Evolutionary conservation across 1,284 basidiomycete species (phyloP).

Genomic region (Sphaerobolus stellatus): DNA sequence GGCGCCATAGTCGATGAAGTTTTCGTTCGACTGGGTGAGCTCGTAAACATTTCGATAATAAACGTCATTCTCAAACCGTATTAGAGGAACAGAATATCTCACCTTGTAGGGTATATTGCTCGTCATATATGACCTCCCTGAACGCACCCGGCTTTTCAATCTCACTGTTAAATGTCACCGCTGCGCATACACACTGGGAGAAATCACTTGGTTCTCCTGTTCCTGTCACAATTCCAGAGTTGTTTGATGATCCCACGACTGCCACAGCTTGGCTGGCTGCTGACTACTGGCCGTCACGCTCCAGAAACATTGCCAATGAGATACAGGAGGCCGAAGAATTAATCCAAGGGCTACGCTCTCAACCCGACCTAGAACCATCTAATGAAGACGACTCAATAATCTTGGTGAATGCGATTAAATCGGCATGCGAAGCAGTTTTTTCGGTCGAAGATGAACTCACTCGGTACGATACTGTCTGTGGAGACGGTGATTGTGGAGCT

Average conservation of each 20-base stretch:
- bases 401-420: constrained; percentile 28
- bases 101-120: constrained; percentile 25
- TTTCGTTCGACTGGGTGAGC: constrained; percentile 41
- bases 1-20: constrained; percentile 47
- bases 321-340: not conserved
- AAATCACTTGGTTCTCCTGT: not conserved
- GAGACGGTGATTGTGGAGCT: constrained; percentile 37
- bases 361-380: not conserved
- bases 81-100: not conserved
- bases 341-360: constrained; percentile 12
- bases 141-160: constrained; percentile 47
- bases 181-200: constrained; percentile 14
- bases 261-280: constrained; percentile 36
- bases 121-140: constrained; percentile 45
- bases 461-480: constrained; percentile 39
- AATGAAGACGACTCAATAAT: constrained; percentile 11
- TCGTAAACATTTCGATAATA: no score
- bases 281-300: constrained; percentile 23
- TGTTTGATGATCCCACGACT: constrained; percentile 41
- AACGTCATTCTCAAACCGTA: no score
- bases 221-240: constrained; percentile 24
- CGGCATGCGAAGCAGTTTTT: constrained; percentile 36
- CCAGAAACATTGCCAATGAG: constrained; percentile 16
- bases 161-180: constrained; percentile 37
- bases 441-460: constrained; percentile 40